A percentile compares a stretch with the other conserved stretches of the same genome.
These are phyloP conservation scores for Aphanomyces cochlioides DNA, from an alignment of 352 stramenopile genomes.

Conservation along the genomic window DNA sequence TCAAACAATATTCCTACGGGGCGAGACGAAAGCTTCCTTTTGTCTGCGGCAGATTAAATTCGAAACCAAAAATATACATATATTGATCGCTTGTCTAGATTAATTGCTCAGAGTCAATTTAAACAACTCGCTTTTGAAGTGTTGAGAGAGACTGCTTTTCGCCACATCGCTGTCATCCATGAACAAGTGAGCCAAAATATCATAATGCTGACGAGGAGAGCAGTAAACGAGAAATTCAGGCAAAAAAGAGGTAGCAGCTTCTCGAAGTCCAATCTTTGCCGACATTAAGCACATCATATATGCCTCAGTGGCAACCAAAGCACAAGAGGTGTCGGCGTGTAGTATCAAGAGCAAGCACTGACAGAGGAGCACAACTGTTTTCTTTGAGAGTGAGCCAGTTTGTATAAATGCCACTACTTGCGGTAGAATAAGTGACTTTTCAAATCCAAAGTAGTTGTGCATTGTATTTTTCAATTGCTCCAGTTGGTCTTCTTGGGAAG, in stretches of 20 bases:
- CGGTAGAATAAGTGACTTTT: neutral
- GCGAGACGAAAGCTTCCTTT: neutral
- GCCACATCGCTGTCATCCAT: constrained; percentile 68
- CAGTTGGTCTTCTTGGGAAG: constrained; percentile 5
- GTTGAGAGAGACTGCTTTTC: constrained; percentile 66
- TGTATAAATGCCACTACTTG: constrained; percentile 3
- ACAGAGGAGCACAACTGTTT: constrained; percentile 54
- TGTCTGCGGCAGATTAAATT: neutral
- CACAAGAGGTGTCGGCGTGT: constrained; percentile 45
- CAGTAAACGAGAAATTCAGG: constrained; percentile 68
- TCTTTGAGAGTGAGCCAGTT: constrained; percentile 42
- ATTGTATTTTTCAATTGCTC: constrained; percentile 35
- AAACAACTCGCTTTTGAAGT: constrained; percentile 68
- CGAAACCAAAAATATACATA: neutral
- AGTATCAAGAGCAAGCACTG: constrained; percentile 63
- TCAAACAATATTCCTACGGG: constrained; percentile 8
- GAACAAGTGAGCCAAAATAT: constrained; percentile 64
- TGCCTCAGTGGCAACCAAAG: constrained; percentile 39
- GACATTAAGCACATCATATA: constrained; percentile 51
- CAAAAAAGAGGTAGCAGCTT: constrained; percentile 57
- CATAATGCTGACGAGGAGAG: constrained; percentile 40
- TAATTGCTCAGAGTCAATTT: constrained; percentile 33
- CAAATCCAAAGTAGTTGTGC: constrained; percentile 18
- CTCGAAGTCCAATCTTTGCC: constrained; percentile 50
- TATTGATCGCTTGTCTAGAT: neutral